Evolutionary conservation across 441 rosid genomes (phyloP).

Genomic region (Dalechampia spathulata): DNA sequence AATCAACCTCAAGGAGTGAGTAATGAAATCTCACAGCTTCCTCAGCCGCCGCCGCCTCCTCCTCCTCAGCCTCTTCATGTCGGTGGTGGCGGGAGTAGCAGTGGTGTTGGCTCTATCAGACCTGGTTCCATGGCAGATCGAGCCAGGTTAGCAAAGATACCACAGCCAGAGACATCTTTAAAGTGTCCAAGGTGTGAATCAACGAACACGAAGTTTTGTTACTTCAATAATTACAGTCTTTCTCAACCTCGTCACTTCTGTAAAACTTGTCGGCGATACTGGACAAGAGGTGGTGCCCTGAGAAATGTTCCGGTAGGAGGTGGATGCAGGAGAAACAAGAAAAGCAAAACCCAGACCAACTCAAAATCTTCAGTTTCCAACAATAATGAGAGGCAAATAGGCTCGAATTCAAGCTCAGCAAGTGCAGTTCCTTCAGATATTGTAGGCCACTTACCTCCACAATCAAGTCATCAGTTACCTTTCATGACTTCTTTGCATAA

Average conservation of each 20-base stretch:
- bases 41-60: constrained; percentile 15
- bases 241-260: constrained; percentile 98
- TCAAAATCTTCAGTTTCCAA: constrained; percentile 32
- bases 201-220: constrained; percentile 90
- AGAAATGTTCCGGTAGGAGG: constrained; percentile 93
- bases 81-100: constrained; percentile 31
- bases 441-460: constrained; percentile 30
- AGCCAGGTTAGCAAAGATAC: constrained; percentile 77
- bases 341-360: constrained; percentile 43
- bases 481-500: constrained; percentile 50
- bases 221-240: constrained; percentile 94
- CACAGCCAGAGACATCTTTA: constrained; percentile 66
- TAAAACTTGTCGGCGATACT: constrained; percentile 89
- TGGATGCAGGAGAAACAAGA: constrained; percentile 80
- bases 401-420: constrained; percentile 30
- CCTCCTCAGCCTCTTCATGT: constrained; percentile 25
- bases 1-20: constrained; percentile 26
- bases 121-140: constrained; percentile 91
- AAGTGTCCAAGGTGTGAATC: constrained; percentile 97
- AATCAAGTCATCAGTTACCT: constrained; percentile 31
- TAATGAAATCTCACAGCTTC: constrained; percentile 28
- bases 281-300: constrained; percentile 92
- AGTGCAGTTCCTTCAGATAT: constrained; percentile 27
- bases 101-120: constrained; percentile 45
- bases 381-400: constrained; percentile 26